phyloP scores from a whole-genome alignment of 2,329 filamentous ascomycete species.

The Rhinocladiella mackenziei region DNA sequence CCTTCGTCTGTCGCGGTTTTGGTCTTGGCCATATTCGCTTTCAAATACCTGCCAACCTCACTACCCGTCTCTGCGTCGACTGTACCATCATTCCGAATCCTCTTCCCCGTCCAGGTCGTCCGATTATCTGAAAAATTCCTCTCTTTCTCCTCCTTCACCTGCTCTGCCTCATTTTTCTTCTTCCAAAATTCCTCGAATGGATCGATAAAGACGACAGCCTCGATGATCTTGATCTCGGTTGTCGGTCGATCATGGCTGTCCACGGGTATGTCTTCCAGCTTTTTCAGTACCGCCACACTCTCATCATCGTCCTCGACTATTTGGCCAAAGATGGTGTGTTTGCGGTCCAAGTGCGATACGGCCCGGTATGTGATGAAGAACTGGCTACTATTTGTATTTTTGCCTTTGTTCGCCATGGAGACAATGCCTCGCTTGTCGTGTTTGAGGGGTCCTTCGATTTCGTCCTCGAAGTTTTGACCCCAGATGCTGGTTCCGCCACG shows the following conservation, averaged over 20 bases:
- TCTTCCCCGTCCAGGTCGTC: slow-evolving; percentile 94
- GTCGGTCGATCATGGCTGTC: slow-evolving; percentile 72
- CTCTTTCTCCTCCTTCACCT: slow-evolving; percentile 42
- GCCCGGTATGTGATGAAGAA: slow-evolving; percentile 91
- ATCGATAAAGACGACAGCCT: slow-evolving; percentile 83
- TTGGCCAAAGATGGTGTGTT: slow-evolving; percentile 93
- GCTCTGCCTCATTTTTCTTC: slow-evolving; percentile 63
- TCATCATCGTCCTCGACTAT: slow-evolving; percentile 63
- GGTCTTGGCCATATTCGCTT: slow-evolving; percentile 44
- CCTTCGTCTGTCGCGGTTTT: slow-evolving; percentile 26
- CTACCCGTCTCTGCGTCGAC: slow-evolving; percentile 46
- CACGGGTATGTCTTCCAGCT: slow-evolving; percentile 72
- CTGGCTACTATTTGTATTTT: slow-evolving; percentile 93
- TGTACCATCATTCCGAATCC: slow-evolving; percentile 66
- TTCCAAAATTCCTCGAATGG: slow-evolving; percentile 92
- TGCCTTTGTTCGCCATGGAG: slow-evolving; percentile 98
- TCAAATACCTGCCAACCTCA: slow-evolving; percentile 79
- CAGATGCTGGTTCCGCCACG: slow-evolving; percentile 86
- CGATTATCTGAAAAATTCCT: slow-evolving; percentile 52
- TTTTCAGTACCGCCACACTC: slow-evolving; percentile 60
- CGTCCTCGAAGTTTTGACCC: slow-evolving; percentile 91
- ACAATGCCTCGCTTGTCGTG: slow-evolving; percentile 76
- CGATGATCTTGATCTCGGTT: slow-evolving; percentile 73
- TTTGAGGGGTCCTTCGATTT: slow-evolving; percentile 83
- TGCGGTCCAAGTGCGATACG: slow-evolving; percentile 80